Conservation (phyloP, 345 rosid genomes). For the Cardamine chenopodiifolia region DNA sequence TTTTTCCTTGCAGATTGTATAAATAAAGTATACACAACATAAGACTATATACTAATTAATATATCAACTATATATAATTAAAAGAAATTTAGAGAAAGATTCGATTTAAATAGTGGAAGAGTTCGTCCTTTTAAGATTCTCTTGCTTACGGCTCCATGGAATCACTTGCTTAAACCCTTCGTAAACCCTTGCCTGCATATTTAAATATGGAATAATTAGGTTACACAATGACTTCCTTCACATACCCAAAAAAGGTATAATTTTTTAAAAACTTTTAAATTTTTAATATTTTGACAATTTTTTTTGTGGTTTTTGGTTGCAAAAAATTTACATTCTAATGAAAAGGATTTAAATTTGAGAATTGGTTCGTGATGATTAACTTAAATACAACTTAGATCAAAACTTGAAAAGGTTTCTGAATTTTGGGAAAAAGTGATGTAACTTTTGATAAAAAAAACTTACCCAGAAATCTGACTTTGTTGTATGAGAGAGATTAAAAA, state of each 20-base stretch:
- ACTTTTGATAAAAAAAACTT: conserved; percentile 36
- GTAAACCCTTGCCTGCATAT: conserved; percentile 61
- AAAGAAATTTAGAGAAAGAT: background rate
- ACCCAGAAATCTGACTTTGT: conserved; percentile 60
- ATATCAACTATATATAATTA: background rate
- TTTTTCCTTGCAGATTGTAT: conserved; percentile 6
- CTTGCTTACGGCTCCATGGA: conserved; percentile 66
- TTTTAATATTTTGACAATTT: background rate
- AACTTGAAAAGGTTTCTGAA: background rate
- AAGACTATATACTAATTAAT: background rate
- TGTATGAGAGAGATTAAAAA: conserved; percentile 45
- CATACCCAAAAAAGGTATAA: background rate
- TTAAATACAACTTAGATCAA: background rate
- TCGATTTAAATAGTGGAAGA: conserved; percentile 27
- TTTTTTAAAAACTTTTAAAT: background rate
- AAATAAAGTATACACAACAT: conserved; percentile 26
- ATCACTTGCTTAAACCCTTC: conserved; percentile 65
- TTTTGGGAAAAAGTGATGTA: conserved; percentile 5
- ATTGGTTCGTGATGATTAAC: background rate
- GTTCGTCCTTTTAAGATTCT: conserved; percentile 23
- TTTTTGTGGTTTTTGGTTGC: background rate
- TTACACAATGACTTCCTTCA: conserved; percentile 26
- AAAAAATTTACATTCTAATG: background rate
- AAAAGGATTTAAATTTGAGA: background rate
- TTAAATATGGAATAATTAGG: conserved; percentile 27